Evolutionary conservation across 345 rosid genomes (phyloP), one percentile per base, ranked within the genome.

Genomic region (Linum tenue): DNA sequence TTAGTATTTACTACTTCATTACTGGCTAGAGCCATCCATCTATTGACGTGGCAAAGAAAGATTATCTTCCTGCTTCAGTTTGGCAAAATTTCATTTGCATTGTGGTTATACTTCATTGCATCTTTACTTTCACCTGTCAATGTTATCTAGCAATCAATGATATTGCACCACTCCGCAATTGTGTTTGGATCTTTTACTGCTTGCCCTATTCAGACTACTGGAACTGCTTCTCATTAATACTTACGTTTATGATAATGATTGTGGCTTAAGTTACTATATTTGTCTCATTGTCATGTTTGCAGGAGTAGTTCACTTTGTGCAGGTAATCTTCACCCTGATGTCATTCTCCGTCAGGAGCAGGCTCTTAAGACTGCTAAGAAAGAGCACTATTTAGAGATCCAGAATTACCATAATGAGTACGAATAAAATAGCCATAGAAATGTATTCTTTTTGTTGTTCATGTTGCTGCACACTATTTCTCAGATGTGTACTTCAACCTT

Each of bases 321-420:
- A 61, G 84, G 96, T 43, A 71, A 77, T 74, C 82, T 80, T 71
- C 99, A 94, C 67, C 99, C 97, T 67, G 99, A 94, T 85, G 79
- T 76, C 44, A 71, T 90, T 60, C 72, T 83, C 66, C 77, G 57
- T 53, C 80, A 56, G 57, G 97, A 90, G 70, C 75, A 66, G 61
- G 31, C 67, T 64, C 69, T 84, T 64, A 90, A 79, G 83, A 77
- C 62, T 51, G 78, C 60, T 56, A 88, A 84, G 71, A 81, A 70
- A 67, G 77, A 68, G 62, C 80, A 88, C 75, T 82, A 84, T 75
- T 73, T 68, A 17, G 81, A 88, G 62, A 75, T 94, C 69, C 86
- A 81, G 74, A 83, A 82, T 53, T 94, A 94, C 71, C 97, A 90
- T 66, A 60, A 73, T 70, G 88, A 83, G 99, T 94, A 94, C 72